Evolutionary conservation across 108 stramenopile genomes (phyloP), one percentile per base, ranked within the genome.

Genomic region (Pseudonitzschia multiseries): DNA sequence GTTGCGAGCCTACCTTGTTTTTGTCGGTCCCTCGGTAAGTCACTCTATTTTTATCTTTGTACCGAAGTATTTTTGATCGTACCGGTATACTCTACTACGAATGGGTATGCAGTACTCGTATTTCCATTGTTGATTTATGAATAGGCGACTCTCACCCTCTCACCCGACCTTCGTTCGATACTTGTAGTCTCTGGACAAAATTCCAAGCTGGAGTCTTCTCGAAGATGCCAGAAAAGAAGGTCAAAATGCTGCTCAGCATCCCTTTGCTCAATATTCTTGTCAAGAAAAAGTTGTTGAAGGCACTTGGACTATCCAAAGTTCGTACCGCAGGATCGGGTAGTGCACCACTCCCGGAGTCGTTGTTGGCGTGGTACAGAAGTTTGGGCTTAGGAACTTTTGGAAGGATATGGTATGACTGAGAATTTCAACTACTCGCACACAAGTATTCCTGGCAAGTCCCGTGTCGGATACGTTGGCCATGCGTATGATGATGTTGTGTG

Each of bases 371-470:
- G 90, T 91, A 91, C 62, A 78, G 81, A 53, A 65, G 65, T 13
- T 76, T 91, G 67, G 90, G 90, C 44, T 68, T 91, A 62, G n/a
- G 85, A 91, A 60, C 73, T 91, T 67, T 59, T 87, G 50, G 90
- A 91, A 71, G 90, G 90, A 33, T 91, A 91, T 73, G 90, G 90
- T 17, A 91, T 91, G 90, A 91, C 90, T 1, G 90, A 91, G 77
- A 91, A 91, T 57, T 91, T 91, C 85, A 91, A 91, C 79, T 91
- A 87, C 67, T 89, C 87, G 15, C 90, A 91, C 69, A 27, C 75
- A 21, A 82, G 64, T 32, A 64, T 57, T 4, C 80, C 83, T 28
- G 88, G 88, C 27, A 77, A 78, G 27, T 72, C 53, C 1, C 83
- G 77, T 59, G 81, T 79, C 18, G 90, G 90, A 77, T 91, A 89